Evolutionary conservation across 2,329 filamentous ascomycete species (phyloP).

Genomic region (Didymella pomorum): DNA sequence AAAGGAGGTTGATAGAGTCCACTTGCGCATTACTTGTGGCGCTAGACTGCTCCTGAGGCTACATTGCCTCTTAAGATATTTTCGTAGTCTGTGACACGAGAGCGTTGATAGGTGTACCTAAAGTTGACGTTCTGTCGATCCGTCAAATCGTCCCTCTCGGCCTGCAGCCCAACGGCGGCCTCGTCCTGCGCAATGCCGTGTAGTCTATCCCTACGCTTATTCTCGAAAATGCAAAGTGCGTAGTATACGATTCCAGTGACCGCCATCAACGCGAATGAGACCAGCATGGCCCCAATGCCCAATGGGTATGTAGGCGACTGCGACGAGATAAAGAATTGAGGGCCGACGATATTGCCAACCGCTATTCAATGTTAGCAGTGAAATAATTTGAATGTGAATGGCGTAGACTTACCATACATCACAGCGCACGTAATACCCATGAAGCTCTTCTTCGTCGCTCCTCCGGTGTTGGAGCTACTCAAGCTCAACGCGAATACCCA

Average conservation of each 20-base stretch:
- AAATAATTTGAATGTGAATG: no score
- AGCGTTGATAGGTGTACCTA: neutral
- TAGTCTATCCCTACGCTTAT: neutral
- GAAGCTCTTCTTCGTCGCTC: slow-evolving; percentile 7
- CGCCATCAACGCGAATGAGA: slow-evolving; percentile 4
- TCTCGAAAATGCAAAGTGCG: neutral
- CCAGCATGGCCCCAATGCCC: slow-evolving; percentile 5
- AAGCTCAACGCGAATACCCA: slow-evolving; percentile 8
- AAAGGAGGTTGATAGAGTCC: no score
- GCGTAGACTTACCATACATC: neutral
- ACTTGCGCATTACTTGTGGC: no score
- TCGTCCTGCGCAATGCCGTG: neutral
- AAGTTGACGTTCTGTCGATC: neutral
- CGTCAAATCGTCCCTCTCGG: neutral
- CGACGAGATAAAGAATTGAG: slow-evolving; percentile 10
- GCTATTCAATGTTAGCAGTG: neutral
- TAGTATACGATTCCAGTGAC: neutral
- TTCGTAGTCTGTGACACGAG: neutral
- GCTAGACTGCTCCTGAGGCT: no score
- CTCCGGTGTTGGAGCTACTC: slow-evolving; percentile 6
- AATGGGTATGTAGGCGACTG: slow-evolving; percentile 3
- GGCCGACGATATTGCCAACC: slow-evolving; percentile 5
- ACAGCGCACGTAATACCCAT: slow-evolving; percentile 4
- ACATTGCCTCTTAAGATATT: no score
- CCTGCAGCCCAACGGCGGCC: neutral